Base-by-base conservation (phyloP, 2,329 filamentous ascomycete genomes). In the Magnaporthales sp. region DNA sequence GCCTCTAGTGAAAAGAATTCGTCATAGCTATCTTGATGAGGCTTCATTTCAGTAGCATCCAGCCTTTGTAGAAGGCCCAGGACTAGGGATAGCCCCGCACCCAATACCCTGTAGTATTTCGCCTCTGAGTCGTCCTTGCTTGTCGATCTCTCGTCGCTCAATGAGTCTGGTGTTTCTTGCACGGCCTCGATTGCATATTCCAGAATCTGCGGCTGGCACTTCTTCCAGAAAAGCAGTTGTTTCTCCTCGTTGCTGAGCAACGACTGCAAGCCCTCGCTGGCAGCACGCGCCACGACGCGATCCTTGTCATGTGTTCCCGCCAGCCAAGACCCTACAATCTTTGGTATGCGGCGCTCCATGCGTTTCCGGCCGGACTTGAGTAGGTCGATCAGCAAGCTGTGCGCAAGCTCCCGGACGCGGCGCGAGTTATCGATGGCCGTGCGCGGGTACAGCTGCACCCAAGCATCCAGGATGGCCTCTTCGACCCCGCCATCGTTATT, bases 231-330 rank as follows among this genome's bases (percentile, higher is more conserved):
- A 63, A 86, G 84, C 26, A 80, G 79, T 51, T 90, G 80, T 78
- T 97, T 99, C 67, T 96, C 92, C 22, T 91, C 86, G 0, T 90
- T 92, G 24, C 85, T 85, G 66, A 98, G 89, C 56, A 97, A 91
- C 2, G 84, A 85, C 0, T 85, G 84, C 22, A 97, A 81, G 0
- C 93, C 91, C 62, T 94, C 89, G 67, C 86, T 84, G 1, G 93
- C 93, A n/a, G 91, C 87, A 67, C 88, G 87, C 8, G 90, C 83
- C 15, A 93, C 92, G 22, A 84, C 83, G 66, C 88, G 87, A 74
- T 99, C 94, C 70, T 86, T 90, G 76, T 99, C 95, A 74, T 93
- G 96, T 1, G 90, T 85, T 0, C 94, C 95, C 8, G 91, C 91
- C 13, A 98, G 84, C 95, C 96, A 99, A n/a, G 92, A 84, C 10